Evolutionary conservation across 2,329 filamentous ascomycete genomes (phyloP).

Genomic region (Cladosporium sp.): DNA sequence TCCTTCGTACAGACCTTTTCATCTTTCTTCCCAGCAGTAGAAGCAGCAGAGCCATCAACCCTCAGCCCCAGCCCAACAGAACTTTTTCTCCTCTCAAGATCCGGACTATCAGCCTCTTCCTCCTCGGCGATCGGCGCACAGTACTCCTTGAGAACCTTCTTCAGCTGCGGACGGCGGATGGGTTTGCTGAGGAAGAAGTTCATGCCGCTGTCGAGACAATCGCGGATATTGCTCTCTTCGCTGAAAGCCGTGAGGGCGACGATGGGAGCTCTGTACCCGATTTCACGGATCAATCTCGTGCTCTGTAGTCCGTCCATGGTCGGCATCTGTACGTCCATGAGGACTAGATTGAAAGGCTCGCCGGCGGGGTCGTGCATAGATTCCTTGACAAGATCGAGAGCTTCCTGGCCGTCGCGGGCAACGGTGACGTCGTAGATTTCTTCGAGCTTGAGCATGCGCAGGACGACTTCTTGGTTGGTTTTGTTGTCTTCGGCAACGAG

Average conservation of each 20-base stretch:
- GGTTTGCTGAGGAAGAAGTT: slow-evolving; percentile 77
- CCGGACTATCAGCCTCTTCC: slow-evolving; percentile 35
- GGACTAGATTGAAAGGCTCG: slow-evolving; percentile 78
- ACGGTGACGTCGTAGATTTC: slow-evolving; percentile 85
- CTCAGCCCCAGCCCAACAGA: background rate
- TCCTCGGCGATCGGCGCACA: slow-evolving; percentile 81
- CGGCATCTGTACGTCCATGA: slow-evolving; percentile 95
- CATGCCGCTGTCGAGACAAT: slow-evolving; percentile 81
- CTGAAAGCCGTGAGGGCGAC: slow-evolving; percentile 88
- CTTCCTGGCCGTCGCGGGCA: slow-evolving; percentile 66
- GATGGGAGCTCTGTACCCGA: slow-evolving; percentile 85
- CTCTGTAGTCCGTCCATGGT: slow-evolving; percentile 87
- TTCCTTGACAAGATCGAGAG: slow-evolving; percentile 79
- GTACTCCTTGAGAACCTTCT: slow-evolving; percentile 78
- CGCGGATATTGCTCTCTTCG: slow-evolving; percentile 73
- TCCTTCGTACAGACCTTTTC: background rate
- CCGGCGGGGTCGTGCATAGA: slow-evolving; percentile 66
- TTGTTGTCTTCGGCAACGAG: slow-evolving; percentile 82
- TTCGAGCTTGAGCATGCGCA: slow-evolving; percentile 71
- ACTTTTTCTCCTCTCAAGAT: background rate
- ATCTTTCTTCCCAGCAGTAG: background rate
- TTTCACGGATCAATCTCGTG: slow-evolving; percentile 78
- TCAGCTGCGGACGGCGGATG: slow-evolving; percentile 79
- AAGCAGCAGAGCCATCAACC: background rate
- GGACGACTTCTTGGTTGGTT: slow-evolving; percentile 60